phyloP scores from a whole-genome alignment of 129 eudicot species.

The Flaveria ramosissima region DNA sequence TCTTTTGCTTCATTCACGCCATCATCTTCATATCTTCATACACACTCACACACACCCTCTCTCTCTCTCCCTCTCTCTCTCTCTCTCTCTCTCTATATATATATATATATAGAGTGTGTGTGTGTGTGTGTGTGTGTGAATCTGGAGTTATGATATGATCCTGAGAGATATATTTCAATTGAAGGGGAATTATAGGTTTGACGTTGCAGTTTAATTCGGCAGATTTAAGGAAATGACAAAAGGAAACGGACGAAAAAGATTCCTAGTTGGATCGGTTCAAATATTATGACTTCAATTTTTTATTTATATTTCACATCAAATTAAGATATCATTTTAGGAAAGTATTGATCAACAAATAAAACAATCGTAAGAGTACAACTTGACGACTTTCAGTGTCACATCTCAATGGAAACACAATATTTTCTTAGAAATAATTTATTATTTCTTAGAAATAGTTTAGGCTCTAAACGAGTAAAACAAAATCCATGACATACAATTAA shows the following conservation, averaged over 20 bases:
- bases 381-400: too few species aligned
- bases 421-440: too few species aligned
- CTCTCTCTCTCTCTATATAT: too few species aligned
- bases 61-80: neutral
- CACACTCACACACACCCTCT: neutral
- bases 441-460: too few species aligned
- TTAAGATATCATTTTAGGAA: too few species aligned
- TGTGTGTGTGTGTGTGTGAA: too few species aligned
- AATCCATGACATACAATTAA: too few species aligned
- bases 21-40: neutral
- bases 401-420: too few species aligned
- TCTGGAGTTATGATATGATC: neutral
- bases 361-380: too few species aligned
- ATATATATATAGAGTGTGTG: too few species aligned
- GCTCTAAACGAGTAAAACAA: too few species aligned
- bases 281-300: slow-evolving; percentile 11
- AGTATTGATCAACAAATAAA: too few species aligned
- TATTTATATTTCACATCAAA: neutral
- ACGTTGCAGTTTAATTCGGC: slow-evolving; percentile 9
- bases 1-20: slow-evolving; percentile 29
- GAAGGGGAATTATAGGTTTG: slow-evolving; percentile 14
- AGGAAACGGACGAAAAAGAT: slow-evolving; percentile 26
- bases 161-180: neutral
- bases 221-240: slow-evolving; percentile 10
- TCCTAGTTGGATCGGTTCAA: slow-evolving; percentile 23